These are phyloP conservation scores for Gastrolobium bilobum DNA, from an alignment of 306 rosid genomes.

Conservation along the genomic window DNA sequence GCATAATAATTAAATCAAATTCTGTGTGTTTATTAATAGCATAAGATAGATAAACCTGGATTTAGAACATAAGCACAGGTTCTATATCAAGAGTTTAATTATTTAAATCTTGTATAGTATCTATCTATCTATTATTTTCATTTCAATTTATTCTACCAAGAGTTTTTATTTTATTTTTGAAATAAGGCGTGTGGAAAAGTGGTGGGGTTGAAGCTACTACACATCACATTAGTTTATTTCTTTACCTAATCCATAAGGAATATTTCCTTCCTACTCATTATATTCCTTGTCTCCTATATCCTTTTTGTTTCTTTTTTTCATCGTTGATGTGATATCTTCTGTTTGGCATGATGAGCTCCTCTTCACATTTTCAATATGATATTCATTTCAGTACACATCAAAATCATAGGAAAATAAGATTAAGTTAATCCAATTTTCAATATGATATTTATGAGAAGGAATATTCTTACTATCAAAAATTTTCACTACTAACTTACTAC, in stretches of 20 bases:
- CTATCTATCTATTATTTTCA: too few species aligned
- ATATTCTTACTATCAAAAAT: too few species aligned
- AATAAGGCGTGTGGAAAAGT: conserved; percentile 9
- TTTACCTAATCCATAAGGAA: background rate
- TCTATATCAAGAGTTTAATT: too few species aligned
- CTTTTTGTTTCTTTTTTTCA: conserved; percentile 30
- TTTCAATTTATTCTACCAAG: background rate
- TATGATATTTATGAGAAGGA: too few species aligned
- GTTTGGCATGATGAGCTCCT: background rate
- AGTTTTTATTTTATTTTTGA: conserved; percentile 9
- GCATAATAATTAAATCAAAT: too few species aligned
- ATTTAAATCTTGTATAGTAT: too few species aligned
- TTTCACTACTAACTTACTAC: too few species aligned
- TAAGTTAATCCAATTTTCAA: too few species aligned
- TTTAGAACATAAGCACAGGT: too few species aligned
- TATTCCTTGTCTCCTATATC: background rate
- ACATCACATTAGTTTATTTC: conserved; percentile 6
- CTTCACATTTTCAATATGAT: background rate
- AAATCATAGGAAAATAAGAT: background rate
- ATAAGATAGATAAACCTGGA: too few species aligned
- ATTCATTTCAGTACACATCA: background rate
- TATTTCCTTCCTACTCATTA: background rate
- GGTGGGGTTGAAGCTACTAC: background rate
- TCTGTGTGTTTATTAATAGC: too few species aligned
- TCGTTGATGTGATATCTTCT: background rate